Evolutionary conservation across 148 eudicot species (phyloP), one percentile per base, ranked within the genome.

Genomic region (Cornus florida): DNA sequence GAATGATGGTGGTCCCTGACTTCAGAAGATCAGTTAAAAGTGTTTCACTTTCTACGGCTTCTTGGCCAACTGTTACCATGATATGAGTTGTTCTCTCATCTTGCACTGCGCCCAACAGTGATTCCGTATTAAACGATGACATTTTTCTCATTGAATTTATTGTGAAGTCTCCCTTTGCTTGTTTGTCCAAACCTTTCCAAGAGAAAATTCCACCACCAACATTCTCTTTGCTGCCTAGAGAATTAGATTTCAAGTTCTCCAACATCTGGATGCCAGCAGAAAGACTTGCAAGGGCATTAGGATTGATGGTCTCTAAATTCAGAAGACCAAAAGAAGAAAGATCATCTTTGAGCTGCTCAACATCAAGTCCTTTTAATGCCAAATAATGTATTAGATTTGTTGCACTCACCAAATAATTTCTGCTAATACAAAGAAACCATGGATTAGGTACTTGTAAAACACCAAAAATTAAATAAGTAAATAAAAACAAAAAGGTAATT

Each of bases 1-100:
- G 84, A 12, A 90, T 46, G 28, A 86, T 83, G 33, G 89, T 82
- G 46, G 85, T 76, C 39, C 92, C 92, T 62, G 85, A 75, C 46
- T 72, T 82, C 24, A 89, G 83, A 75, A 89, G 82, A 82, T 87
- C 88, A 65, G 75, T 60, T 70, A 89, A 69, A 38, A 57, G 46
- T 69, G 80, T 69, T 71, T 86, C 83, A 67, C 83, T 89, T 72
- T 80, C 78, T 39, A 79, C 70, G 9, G 79, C 90, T 69, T 87
- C 88, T 72, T 81, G 71, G 64, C 90, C 92, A 81, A 90, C 80
- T 32, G 92, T 87, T 70, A 87, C 92, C 92, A 90, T 90, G 68
- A 90, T 86, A 87, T 90, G 92, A 64, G 85, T 75, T 2, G 75
- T 77, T 83, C 74, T 86, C 70, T 80, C 67, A 6, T 78, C 83